Percentiles rank a stretch among this genome's conserved stretches.
phyloP scores from a whole-genome alignment of 108 stramenopile genomes.

The Cyclostephanos tholiformis region DNA sequence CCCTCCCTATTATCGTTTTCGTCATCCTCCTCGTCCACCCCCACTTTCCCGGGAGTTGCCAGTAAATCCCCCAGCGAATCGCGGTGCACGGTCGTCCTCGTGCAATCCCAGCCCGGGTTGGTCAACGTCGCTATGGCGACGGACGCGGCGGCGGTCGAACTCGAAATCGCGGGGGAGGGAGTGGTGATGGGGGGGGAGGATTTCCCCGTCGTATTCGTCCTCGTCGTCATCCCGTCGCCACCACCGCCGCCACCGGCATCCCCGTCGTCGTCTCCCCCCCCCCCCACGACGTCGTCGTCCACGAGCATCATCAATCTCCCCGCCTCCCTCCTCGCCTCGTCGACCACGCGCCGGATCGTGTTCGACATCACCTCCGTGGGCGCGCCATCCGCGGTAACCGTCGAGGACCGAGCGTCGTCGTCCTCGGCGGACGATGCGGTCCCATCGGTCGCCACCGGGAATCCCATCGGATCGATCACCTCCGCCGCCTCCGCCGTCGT shows the following conservation, averaged over 20 bases:
- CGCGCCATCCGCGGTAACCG: no score
- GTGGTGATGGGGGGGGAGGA: not conserved
- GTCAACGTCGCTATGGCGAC: not conserved
- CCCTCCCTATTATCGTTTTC: no score
- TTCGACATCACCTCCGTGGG: slow-evolving; percentile 23
- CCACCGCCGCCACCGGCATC: not conserved
- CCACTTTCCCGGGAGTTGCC: slow-evolving; percentile 14
- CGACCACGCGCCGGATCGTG: slow-evolving; percentile 17
- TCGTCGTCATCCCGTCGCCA: not conserved
- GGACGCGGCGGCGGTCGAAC: not conserved
- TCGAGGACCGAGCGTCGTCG: no score
- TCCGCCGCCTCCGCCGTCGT: not conserved
- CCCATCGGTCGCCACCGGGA: not conserved
- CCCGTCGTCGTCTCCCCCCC: not conserved
- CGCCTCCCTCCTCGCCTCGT: slow-evolving; percentile 12
- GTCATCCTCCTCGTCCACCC: slow-evolving; percentile 5
- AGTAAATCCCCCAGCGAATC: slow-evolving; percentile 9
- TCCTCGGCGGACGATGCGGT: not conserved
- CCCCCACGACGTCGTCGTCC: not conserved
- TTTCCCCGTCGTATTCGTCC: not conserved
- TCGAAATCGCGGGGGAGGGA: not conserved
- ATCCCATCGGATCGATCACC: slow-evolving; percentile 19
- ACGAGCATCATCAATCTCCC: slow-evolving; percentile 8
- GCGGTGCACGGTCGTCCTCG: slow-evolving; percentile 10
- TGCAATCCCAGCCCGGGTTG: slow-evolving; percentile 6